Percentiles rank a stretch among this genome's conserved stretches.
phyloP scores from a whole-genome alignment of 345 rosid genomes.

The Mallotus nudiflorus region DNA sequence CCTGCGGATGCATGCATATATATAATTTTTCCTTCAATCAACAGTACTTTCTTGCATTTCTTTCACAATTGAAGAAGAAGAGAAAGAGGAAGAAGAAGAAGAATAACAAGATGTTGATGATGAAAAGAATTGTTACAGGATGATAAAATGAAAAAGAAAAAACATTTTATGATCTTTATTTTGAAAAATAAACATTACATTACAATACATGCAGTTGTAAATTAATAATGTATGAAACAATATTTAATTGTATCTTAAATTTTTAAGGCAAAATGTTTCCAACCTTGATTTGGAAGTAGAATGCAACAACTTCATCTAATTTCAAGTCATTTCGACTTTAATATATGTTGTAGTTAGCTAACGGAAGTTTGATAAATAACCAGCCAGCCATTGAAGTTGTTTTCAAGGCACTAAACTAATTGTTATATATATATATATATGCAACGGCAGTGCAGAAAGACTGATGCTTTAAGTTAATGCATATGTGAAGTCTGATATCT shows the following conservation, averaged over 20 bases:
- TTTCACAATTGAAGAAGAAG: not conserved
- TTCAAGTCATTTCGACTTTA: no score
- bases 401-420: no score
- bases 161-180: not conserved
- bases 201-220: no score
- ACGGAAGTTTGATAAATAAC: not conserved
- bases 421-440: no score
- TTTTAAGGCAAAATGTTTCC: not conserved
- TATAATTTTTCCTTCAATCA: no score
- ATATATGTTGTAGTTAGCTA: not conserved
- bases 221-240: no score
- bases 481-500: not conserved
- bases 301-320: no score
- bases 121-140: no score
- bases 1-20: no score
- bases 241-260: not conserved
- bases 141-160: not conserved
- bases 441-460: not conserved
- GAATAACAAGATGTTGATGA: not conserved
- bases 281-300: not conserved
- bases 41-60: not conserved
- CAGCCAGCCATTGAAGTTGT: not conserved
- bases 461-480: not conserved
- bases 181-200: not conserved
- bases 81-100: not conserved